Base-by-base conservation (phyloP, 495 filamentous ascomycete genomes). In the Cercophora newfieldiana region DNA sequence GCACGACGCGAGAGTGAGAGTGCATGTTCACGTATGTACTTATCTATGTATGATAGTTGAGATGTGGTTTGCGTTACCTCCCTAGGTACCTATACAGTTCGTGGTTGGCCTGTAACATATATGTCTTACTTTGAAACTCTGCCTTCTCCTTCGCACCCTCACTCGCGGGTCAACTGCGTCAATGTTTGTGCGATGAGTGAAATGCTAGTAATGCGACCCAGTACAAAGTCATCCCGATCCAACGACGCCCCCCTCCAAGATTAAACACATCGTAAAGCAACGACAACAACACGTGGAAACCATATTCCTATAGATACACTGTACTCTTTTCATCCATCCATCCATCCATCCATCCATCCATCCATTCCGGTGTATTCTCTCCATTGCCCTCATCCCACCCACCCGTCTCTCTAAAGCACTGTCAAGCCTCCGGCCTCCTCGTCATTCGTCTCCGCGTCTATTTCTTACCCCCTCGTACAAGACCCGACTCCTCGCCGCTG, bases 401-500 rank as follows among this genome's bases (percentile, higher is more conserved):
- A 6, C 0, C 1, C 59, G 0, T 44, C 30, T 19, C 57, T 60
- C 30, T 33, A 44, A 60, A 25, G 21, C 30, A 19, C 33, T n/a
- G 30, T 8, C 29, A 60, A 24, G 2, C n/a, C n/a, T n/a, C n/a
- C n/a, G n/a, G n/a, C n/a, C n/a, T 19, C 8, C 57, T 44, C 28
- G 30, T 33, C 37, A 44, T 14, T 14, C 37, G 37, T 44, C 8
- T 30, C 7, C 4, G 2, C n/a, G 25, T 63, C 65, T 72, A 77
- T 67, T 81, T 81, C 64, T 62, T 79, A 71, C 79, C 80, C 21
- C 77, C 77, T 3, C 30, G 28, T 19, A 91, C 93, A 59, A 97
- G 82, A 65, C 86, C 85, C 33, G 76, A 72, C 31, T 89, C 88
- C 56, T 89, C 88, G 53, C 91, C 91, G 28, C 85, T 87, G 77